Conservation (phyloP, 805 yeast genomes). For the Metschnikowia similis region DNA sequence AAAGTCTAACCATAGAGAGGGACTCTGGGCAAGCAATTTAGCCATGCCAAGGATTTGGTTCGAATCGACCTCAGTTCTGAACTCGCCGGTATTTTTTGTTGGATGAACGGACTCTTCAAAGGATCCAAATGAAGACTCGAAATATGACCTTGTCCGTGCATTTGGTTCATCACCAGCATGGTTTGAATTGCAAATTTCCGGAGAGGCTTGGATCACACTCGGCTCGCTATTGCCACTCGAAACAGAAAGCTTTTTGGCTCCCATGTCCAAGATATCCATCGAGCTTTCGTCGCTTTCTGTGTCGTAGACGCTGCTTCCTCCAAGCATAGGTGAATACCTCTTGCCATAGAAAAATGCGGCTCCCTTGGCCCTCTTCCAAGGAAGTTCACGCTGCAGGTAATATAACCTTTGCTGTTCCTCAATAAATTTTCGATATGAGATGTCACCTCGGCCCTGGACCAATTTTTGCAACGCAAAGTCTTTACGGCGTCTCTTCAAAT, state of each 20-base stretch:
- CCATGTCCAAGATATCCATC: not conserved
- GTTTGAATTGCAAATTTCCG: not conserved
- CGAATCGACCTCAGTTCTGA: not conserved
- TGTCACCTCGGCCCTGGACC: conserved; percentile 25
- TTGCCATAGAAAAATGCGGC: conserved; percentile 7
- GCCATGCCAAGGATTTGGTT: not conserved
- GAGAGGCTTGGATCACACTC: not conserved
- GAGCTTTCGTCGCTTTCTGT: conserved; percentile 1
- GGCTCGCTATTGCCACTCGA: not conserved
- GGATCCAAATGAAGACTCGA: conserved; percentile 13
- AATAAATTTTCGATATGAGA: conserved; percentile 19
- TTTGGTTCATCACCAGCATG: not conserved
- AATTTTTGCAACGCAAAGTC: conserved; percentile 24
- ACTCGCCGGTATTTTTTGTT: not conserved
- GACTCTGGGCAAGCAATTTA: not conserved
- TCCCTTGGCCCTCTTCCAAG: conserved; percentile 8
- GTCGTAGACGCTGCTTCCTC: conserved; percentile 16
- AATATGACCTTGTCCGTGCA: not conserved
- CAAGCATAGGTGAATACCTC: conserved; percentile 7
- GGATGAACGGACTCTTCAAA: conserved; percentile 10
- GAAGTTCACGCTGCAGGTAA: conserved; percentile 12
- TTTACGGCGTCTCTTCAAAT: conserved; percentile 10
- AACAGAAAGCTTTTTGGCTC: not conserved
- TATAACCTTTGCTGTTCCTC: conserved; percentile 24
- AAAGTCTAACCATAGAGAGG: not conserved